These are phyloP conservation scores for Hymenoscyphus infarciens DNA, from an alignment of 2,329 filamentous ascomycete species.

Conservation along the genomic window DNA sequence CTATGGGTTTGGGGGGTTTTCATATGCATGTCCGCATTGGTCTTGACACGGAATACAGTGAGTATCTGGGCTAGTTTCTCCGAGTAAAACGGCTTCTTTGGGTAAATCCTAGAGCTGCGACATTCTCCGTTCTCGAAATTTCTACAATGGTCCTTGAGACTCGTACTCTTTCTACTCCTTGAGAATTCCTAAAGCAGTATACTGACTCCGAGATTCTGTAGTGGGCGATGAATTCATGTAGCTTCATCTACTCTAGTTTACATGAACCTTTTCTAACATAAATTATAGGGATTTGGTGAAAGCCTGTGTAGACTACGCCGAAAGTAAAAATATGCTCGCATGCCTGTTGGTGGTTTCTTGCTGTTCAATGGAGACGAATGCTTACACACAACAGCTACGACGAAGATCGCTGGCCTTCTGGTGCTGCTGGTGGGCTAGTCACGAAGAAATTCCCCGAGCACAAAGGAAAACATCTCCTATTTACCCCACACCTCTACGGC, in stretches of 20 bases:
- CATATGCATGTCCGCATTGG: slow-evolving; percentile 35
- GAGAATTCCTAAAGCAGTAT: no score
- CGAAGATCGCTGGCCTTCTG: slow-evolving; percentile 36
- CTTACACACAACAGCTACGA: slow-evolving; percentile 25
- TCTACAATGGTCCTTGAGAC: no score
- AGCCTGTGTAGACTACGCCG: slow-evolving; percentile 35
- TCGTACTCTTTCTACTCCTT: no score
- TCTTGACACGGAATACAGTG: slow-evolving; percentile 40
- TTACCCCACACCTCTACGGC: slow-evolving; percentile 22
- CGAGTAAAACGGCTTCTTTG: no score
- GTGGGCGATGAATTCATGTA: slow-evolving; percentile 36
- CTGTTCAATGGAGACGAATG: neutral
- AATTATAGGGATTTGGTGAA: slow-evolving; percentile 16
- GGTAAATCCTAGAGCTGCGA: no score
- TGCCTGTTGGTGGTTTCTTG: slow-evolving; percentile 27
- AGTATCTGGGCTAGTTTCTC: slow-evolving; percentile 37
- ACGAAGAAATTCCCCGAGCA: slow-evolving; percentile 29
- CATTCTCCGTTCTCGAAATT: no score
- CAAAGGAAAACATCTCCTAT: slow-evolving; percentile 33
- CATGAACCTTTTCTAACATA: neutral
- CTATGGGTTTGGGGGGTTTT: slow-evolving; percentile 37
- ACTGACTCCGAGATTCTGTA: no score
- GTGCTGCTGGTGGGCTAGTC: slow-evolving; percentile 33
- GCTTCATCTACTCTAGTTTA: neutral
- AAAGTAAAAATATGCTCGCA: slow-evolving; percentile 35